Base-by-base conservation (phyloP, 305 asterid species). In the Fraxinus albicans region DNA sequence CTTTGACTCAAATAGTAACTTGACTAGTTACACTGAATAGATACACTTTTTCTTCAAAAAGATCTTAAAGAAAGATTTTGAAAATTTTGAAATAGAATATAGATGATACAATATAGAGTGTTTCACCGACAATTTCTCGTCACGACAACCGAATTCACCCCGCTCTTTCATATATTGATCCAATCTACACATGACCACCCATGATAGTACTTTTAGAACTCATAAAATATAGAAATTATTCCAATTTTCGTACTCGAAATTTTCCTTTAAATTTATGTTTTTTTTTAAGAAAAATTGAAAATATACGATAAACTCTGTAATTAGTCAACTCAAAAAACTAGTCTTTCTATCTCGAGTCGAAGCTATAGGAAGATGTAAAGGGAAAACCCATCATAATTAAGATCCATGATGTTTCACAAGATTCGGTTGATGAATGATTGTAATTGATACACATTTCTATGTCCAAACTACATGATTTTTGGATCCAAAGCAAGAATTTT, bases 401-500 rank as follows among this genome's bases (percentile, higher is more conserved):
- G 75, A 69, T 69, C 19, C 75, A 27, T 27, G 75, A 34, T 8
- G 42, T 67, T 69, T 27, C 82, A 75, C 82, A 83, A 88, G 88
- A 87, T 86, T 89, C 87, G 84, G 55, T 50, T 53, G 78, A 74
- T 73, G 84, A 76, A 79, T 85, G 70, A 78, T 79, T 83, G 80
- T 80, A 34, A 70, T 40, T 58, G 83, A 29, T 38, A 50, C 29
- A 2, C 40, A 27, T 40, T 34, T 40, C 72, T 44, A n/a, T 38
- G 23, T 77, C 21, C 35, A 77, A 6, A 33, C 47, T 67, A 80
- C 81, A 63, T 67, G 79, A 63, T 27, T 6, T 69, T 83, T 47
- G 82, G 85, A 84, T 88, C 89, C 88, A 65, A 84, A 53, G 67
- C 4, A 40, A 77, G 50, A 85, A 77, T 60, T 47, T 77, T 35